These are phyloP conservation scores for Thraustochytrium sp. DNA, from an alignment of 352 stramenopile species.

Conservation along the genomic window DNA sequence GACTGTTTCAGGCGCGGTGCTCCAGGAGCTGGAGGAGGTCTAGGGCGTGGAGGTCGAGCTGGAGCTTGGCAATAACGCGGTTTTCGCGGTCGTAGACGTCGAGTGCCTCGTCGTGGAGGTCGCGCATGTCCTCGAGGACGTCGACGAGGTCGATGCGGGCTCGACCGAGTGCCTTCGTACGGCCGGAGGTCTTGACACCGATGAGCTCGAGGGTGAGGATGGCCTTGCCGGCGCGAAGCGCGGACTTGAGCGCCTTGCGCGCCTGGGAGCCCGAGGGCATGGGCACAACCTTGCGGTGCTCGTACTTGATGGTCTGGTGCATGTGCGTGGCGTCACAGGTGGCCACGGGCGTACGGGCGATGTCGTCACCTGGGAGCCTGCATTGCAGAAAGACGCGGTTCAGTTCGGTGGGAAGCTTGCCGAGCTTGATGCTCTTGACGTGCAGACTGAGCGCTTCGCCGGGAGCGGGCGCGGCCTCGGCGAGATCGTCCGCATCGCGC, in stretches of 20 bases:
- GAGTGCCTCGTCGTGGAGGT: neutral
- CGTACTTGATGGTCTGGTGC: conserved; percentile 8
- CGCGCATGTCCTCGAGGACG: conserved; percentile 17
- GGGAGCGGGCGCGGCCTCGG: neutral
- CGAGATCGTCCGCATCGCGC: neutral
- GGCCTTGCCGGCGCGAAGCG: neutral
- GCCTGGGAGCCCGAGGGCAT: neutral
- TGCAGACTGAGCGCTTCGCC: neutral
- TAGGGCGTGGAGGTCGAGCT: neutral
- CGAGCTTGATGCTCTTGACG: neutral
- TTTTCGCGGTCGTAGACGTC: neutral
- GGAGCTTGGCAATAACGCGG: conserved; percentile 8
- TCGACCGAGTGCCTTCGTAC: neutral
- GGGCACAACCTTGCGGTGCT: neutral
- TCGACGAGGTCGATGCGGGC: conserved; percentile 2
- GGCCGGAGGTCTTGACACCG: conserved; percentile 9
- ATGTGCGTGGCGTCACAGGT: neutral
- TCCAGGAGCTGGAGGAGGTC: conserved; percentile 4
- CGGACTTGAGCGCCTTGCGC: conserved; percentile 22
- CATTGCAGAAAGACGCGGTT: conserved; percentile 17
- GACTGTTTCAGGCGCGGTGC: neutral
- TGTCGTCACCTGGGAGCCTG: neutral
- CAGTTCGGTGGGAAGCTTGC: neutral
- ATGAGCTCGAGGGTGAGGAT: neutral
- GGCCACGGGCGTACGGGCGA: neutral